Conservation (phyloP, 495 filamentous ascomycete species). For the Hypoxylon fuscum region DNA sequence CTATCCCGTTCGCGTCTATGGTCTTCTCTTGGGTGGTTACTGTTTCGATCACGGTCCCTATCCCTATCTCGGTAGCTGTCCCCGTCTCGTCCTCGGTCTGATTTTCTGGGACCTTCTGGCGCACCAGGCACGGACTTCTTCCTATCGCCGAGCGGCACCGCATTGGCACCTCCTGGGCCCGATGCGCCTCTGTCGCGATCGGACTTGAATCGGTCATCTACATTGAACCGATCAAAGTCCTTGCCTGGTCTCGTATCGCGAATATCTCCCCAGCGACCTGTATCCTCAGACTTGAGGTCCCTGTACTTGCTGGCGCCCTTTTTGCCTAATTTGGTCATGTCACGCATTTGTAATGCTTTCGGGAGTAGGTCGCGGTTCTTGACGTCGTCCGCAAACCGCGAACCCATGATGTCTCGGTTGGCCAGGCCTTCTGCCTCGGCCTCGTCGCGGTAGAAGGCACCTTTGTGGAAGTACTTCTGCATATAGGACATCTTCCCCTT, state of each 20-base stretch:
- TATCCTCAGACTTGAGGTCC: conserved; percentile 92
- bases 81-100: conserved; percentile 44
- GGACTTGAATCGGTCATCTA: conserved; percentile 77
- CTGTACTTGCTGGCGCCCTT: conserved; percentile 91
- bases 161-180: conserved; percentile 67
- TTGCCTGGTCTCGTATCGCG: conserved; percentile 61
- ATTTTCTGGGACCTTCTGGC: conserved; percentile 47
- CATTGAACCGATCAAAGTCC: conserved; percentile 53
- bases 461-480: conserved; percentile 97
- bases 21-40: conserved; percentile 48
- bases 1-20: conserved; percentile 43
- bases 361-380: conserved; percentile 82
- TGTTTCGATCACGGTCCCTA: conserved; percentile 45
- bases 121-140: conserved; percentile 55
- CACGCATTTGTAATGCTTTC: conserved; percentile 91
- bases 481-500: conserved; percentile 88
- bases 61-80: conserved; percentile 38
- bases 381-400: conserved; percentile 80
- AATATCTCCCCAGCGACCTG: conserved; percentile 79
- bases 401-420: conserved; percentile 81
- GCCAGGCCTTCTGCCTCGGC: conserved; percentile 75
- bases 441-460: conserved; percentile 92
- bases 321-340: conserved; percentile 92
- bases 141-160: conserved; percentile 66
- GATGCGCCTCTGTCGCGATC: conserved; percentile 60